Evolutionary conservation across 179 eudicot species (phyloP), one percentile per base, ranked within the genome.

Genomic region (Beta macrorhiza): DNA sequence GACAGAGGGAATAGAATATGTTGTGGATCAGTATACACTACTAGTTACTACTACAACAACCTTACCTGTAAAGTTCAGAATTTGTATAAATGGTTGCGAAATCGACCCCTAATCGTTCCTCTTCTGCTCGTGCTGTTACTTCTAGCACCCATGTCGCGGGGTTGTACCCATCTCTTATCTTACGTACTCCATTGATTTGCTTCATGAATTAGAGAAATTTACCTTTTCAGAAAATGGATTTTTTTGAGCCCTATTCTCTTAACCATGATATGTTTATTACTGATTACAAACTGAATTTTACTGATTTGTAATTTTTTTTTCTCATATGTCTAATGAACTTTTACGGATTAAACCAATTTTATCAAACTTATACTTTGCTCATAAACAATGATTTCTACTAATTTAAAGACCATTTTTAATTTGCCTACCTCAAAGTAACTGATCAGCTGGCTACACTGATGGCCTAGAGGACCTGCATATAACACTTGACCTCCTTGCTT

Each of bases 141-240:
- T 83, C 85, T 58, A 83, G n/a, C 25, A 74, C 78, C 85, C 85
- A 83, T 2, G 82, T 74, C 25, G 85, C 85, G 9, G 85, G 85
- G 29, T 83, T 83, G 75, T 83, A 74, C 6, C 85, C 85, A 44
- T 83, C 79, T 78, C 22, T 82, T 37, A 82, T 82, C 81, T 82
- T 82, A 1, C 47, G 78, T 71, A 78, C 16, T 15, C 84, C 84
- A 72, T 72, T n/a, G 53, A 82, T 77, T 68, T 70, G 32, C 84
- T 82, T 44, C 76, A 69, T 16, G n/a, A 13, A 29, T 25, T 63
- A 17, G 5, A 45, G 16, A 42, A 47, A 74, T 16, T 22, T 29
- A 25, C 0, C 53, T 37, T 37, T 15, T 42, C 49, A 13, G 20
- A 37, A 16, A 44, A 7, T 42, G 7, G 4, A 0, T 49, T 3